Evolutionary conservation across 805 yeast genomes (phyloP).

Genomic region (Ogataea siamensis): DNA sequence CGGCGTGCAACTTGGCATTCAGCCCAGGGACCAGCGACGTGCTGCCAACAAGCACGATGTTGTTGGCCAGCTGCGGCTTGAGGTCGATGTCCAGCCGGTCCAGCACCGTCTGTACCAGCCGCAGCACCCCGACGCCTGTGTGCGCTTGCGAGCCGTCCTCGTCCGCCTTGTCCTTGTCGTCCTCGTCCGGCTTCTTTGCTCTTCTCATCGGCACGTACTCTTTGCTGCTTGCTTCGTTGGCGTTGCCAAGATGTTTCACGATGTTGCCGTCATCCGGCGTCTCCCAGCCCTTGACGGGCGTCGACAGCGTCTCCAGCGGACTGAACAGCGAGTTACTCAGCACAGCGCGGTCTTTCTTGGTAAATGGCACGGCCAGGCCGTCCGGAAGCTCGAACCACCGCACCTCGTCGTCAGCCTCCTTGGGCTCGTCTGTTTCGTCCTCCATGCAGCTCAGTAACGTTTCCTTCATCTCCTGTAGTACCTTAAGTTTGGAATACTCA

Average conservation of each 20-base stretch:
- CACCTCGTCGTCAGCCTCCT: constrained; percentile 28
- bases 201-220: constrained; percentile 77
- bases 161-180: constrained; percentile 34
- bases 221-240: constrained; percentile 39
- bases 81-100: constrained; percentile 73
- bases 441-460: constrained; percentile 50
- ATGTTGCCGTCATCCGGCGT: constrained; percentile 54
- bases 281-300: constrained; percentile 34
- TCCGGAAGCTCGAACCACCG: constrained; percentile 73
- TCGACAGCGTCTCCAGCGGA: constrained; percentile 43
- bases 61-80: constrained; percentile 83
- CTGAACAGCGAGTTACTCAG: constrained; percentile 73
- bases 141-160: constrained; percentile 24
- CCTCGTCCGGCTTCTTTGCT: constrained; percentile 38
- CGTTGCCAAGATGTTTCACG: constrained; percentile 27
- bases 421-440: constrained; percentile 27
- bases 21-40: constrained; percentile 77
- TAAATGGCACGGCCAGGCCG: constrained; percentile 64
- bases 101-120: constrained; percentile 54
- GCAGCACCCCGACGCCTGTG: constrained; percentile 45
- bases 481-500: constrained; percentile 52
- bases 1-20: constrained; percentile 71
- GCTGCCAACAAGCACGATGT: constrained; percentile 85
- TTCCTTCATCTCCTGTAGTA: constrained; percentile 75
- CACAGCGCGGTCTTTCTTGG: constrained; percentile 52